Percentiles rank a stretch among this genome's conserved stretches.
Evolutionary conservation across 176 grass and related monocot genomes (phyloP).

Genomic region (Eragrostis nindensis): DNA sequence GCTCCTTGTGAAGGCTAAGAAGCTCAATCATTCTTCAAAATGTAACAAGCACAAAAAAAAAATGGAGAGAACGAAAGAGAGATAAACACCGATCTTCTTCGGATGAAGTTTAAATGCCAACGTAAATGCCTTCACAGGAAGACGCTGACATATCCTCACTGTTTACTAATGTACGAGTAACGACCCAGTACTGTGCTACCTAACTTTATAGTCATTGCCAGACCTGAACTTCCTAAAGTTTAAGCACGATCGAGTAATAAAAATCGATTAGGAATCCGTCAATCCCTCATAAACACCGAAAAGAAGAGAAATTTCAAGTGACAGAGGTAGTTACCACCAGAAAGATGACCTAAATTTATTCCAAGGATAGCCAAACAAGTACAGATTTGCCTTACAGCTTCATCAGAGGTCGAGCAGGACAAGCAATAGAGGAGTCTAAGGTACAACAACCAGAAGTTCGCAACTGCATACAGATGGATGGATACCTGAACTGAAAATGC

Average conservation of each 20-base stretch:
- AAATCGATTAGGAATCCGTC: neutral
- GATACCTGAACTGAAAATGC: neutral
- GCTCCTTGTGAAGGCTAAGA: neutral
- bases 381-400: neutral
- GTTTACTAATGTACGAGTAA: slow-evolving; percentile 16
- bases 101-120: slow-evolving; percentile 14
- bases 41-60: neutral
- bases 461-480: slow-evolving; percentile 16
- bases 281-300: neutral
- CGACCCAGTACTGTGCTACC: neutral
- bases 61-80: neutral
- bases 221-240: slow-evolving; percentile 18
- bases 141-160: slow-evolving; percentile 23
- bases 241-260: slow-evolving; percentile 11
- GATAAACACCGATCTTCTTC: neutral
- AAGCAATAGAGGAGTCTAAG: neutral
- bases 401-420: slow-evolving; percentile 11
- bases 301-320: slow-evolving; percentile 13
- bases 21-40: neutral
- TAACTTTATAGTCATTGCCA: slow-evolving; percentile 10
- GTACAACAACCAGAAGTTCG: neutral
- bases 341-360: slow-evolving; percentile 46
- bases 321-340: neutral
- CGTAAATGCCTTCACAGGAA: slow-evolving; percentile 44
- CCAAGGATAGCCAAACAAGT: neutral